Conservation (phyloP, 1,139 yeast genomes). For the Taiozyma sp. region DNA sequence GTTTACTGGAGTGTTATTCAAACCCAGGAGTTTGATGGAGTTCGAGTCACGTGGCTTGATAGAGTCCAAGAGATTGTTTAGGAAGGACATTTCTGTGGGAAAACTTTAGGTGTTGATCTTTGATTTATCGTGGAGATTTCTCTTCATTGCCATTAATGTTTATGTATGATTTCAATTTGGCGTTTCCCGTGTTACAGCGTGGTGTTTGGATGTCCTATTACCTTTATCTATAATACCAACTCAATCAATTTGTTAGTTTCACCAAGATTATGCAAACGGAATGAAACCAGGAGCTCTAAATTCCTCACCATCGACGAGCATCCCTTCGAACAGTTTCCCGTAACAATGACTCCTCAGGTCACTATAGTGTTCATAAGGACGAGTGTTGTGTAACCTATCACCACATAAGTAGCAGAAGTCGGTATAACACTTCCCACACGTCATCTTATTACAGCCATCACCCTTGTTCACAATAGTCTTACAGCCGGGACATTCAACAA, state of each 20-base stretch:
- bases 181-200: background rate
- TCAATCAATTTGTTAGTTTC: background rate
- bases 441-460: slow-evolving; percentile 71
- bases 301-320: slow-evolving; percentile 32
- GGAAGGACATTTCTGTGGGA: background rate
- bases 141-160: too few species aligned
- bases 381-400: slow-evolving; percentile 30
- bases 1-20: slow-evolving; percentile 22
- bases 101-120: too few species aligned
- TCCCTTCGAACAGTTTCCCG: slow-evolving; percentile 52
- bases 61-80: background rate
- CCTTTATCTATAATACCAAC: background rate
- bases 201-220: background rate
- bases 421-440: slow-evolving; percentile 46
- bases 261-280: background rate
- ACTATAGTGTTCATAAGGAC: slow-evolving; percentile 55
- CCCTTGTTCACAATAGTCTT: slow-evolving; percentile 47
- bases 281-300: background rate
- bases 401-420: slow-evolving; percentile 60
- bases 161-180: background rate
- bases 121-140: too few species aligned
- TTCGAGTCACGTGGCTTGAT: background rate
- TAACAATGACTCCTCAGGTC: slow-evolving; percentile 41
- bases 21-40: slow-evolving; percentile 10
- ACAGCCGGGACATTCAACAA: slow-evolving; percentile 55